Percentiles rank a stretch among this genome's conserved stretches.
Conservation (phyloP, 306 rosid genomes). For the Neltuma alba region DNA sequence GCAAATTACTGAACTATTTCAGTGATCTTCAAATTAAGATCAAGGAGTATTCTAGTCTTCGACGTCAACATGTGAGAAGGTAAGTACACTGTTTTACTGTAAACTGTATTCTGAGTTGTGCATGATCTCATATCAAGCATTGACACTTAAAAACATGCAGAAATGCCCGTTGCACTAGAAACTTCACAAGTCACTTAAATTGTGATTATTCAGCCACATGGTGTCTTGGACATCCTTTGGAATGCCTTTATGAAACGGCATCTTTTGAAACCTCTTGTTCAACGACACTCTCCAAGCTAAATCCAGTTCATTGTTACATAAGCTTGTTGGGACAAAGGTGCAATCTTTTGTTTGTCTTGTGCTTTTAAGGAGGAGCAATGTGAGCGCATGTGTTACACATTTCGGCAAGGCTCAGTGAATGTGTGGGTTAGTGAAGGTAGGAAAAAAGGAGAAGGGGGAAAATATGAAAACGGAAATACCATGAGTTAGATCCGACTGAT, state of each 20-base stretch:
- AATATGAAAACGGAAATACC: not conserved
- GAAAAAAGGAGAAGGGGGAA: not conserved
- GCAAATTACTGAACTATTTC: conserved; percentile 76
- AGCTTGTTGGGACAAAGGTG: not conserved
- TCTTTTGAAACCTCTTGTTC: not conserved
- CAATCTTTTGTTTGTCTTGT: not conserved
- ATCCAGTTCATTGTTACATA: not conserved
- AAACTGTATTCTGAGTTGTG: conserved; percentile 11
- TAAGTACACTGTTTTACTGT: conserved; percentile 28
- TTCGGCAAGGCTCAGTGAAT: not conserved
- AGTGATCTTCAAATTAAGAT: conserved; percentile 63
- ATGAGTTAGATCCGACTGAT: too few species aligned
- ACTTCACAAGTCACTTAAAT: not conserved
- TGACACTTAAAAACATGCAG: not conserved
- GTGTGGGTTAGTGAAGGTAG: not conserved
- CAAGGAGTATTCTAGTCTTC: conserved; percentile 87
- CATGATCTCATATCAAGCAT: conserved; percentile 6
- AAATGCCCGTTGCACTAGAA: conserved; percentile 5
- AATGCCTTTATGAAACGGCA: not conserved
- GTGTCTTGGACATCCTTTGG: not conserved
- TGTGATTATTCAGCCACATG: not conserved
- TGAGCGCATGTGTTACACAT: not conserved
- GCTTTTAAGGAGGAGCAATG: not conserved
- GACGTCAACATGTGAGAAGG: conserved; percentile 90
- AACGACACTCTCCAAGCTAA: not conserved